phyloP scores from a whole-genome alignment of 2,329 filamentous ascomycete genomes.

The Paecilomyces formosus region DNA sequence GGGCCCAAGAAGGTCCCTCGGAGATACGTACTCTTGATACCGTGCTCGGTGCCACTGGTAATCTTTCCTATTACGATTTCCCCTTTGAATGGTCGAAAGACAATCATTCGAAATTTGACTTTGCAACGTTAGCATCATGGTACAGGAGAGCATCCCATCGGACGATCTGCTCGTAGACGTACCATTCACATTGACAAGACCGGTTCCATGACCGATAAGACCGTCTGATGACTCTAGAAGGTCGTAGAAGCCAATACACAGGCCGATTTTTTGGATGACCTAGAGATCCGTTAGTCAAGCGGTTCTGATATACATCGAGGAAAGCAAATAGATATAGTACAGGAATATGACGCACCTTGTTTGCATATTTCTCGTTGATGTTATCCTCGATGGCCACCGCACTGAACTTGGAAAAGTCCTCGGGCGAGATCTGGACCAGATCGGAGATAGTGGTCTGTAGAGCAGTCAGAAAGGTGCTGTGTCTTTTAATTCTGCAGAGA shows the following conservation, averaged over 20 bases:
- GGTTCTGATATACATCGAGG: neutral
- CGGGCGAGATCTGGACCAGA: conserved; percentile 83
- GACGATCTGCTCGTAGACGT: conserved; percentile 14
- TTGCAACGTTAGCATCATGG: neutral
- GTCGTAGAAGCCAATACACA: conserved; percentile 91
- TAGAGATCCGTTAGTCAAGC: conserved; percentile 21
- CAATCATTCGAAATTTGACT: conserved; percentile 90
- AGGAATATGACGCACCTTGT: conserved; percentile 55
- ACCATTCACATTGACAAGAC: conserved; percentile 92
- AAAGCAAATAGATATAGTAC: neutral
- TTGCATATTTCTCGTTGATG: conserved; percentile 94
- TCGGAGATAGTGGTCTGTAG: conserved; percentile 79
- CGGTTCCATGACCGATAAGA: conserved; percentile 84
- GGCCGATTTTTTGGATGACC: conserved; percentile 87
- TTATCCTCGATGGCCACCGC: conserved; percentile 86
- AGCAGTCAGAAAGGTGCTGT: neutral
- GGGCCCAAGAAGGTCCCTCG: neutral
- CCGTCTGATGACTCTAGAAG: conserved; percentile 84
- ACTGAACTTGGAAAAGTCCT: conserved; percentile 77
- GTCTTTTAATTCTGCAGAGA: neutral
- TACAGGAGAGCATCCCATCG: neutral
- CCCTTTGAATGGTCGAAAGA: conserved; percentile 93
- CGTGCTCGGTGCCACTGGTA: conserved; percentile 61
- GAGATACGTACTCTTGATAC: conserved; percentile 57
- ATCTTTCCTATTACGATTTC: conserved; percentile 86